Evolutionary conservation across 371 early-diverging fungal genomes (phyloP), one percentile per base, ranked within the genome.

Genomic region (Mortierella sp.): DNA sequence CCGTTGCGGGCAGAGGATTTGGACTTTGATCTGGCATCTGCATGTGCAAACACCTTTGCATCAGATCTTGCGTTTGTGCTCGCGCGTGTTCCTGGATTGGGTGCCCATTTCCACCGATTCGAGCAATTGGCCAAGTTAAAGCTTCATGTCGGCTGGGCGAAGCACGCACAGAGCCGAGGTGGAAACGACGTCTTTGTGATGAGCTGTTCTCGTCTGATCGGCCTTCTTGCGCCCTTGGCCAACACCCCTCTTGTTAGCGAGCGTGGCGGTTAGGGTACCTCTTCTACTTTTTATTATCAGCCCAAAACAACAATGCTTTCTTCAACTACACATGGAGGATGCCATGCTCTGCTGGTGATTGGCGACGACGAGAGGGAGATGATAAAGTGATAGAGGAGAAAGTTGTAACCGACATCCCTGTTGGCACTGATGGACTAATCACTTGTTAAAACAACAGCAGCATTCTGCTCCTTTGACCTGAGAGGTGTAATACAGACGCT

Each of bases 101-200:
- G 85, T 11, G 85, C 85, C 6, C 85, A 85, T 71, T 81, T 85
- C 59, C 85, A 85, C 69, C 81, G 85, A 55, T 85, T 85, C 44
- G 85, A 85, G 43, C 85, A 85, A 43, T 57, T 85, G 44, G 71
- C 85, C 24, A 85, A 85, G 74, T 67, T 85, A 48, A 85, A 85
- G 72, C 75, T 85, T 16, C 85, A 85, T 69, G 85, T 85, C 3
- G 85, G 85, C 8, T 85, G 85, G 85, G 85, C 85, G 10, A 85
- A 81, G 71, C 85, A 85, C 73, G 85, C 85, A 21, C 85, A 85
- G 74, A 85, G 85, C 43, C 81, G 85, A 26, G 85, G 85, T 28
- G 85, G 85, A 4, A 85, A 85, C 75, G 85, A 85, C 67, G 85
- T 85, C n/a, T 85, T 85, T 85, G 85, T 85, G 26, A 85, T 85